These are phyloP conservation scores for Calendula officinalis DNA, from an alignment of 129 eudicot species.

Conservation along the genomic window DNA sequence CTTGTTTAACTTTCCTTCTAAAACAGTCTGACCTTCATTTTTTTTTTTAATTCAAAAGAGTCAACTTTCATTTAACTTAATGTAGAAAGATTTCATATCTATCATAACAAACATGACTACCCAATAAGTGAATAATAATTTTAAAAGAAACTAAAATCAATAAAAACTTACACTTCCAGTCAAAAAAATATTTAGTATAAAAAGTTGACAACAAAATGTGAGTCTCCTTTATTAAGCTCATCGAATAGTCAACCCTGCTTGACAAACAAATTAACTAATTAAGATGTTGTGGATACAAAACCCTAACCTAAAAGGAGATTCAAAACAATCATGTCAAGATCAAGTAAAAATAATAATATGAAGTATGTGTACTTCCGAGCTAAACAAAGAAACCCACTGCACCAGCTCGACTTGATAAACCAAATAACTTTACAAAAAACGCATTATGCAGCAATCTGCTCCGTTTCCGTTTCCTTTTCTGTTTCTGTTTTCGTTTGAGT, in stretches of 20 bases:
- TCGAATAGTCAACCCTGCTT: conserved; percentile 21
- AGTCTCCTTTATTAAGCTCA: conserved; percentile 11
- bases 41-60: too few species aligned
- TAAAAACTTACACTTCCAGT: too few species aligned
- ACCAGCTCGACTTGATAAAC: not conserved
- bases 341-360: not conserved
- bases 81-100: too few species aligned
- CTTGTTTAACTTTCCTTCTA: too few species aligned
- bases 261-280: conserved; percentile 18
- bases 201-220: not conserved
- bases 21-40: too few species aligned
- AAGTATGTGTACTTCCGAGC: conserved; percentile 19
- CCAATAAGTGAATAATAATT: too few species aligned
- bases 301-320: conserved; percentile 21
- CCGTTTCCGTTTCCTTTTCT: not conserved
- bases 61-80: too few species aligned
- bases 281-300: conserved; percentile 19
- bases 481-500: conserved; percentile 16
- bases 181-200: not conserved
- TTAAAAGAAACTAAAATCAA: too few species aligned
- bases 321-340: conserved; percentile 20
- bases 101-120: too few species aligned
- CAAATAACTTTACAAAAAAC: conserved; percentile 1
- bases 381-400: conserved; percentile 11
- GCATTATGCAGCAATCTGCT: conserved; percentile 25